phyloP scores from a whole-genome alignment of 2,329 filamentous ascomycete species.

The Talaromyces sp. region DNA sequence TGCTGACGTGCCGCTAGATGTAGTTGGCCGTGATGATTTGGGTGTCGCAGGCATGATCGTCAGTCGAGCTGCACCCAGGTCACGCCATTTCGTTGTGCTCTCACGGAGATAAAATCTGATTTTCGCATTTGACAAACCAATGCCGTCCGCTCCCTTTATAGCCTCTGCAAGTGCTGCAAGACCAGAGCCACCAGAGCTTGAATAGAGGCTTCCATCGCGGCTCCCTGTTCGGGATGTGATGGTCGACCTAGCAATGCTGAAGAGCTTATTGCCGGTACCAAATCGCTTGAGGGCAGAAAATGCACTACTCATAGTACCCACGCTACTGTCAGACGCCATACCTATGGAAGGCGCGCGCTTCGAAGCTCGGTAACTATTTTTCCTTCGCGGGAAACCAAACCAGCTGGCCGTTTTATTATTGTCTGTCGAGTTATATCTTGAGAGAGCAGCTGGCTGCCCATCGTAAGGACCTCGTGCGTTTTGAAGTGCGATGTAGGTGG shows the following conservation, averaged over 20 bases:
- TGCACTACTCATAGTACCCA: slow-evolving; percentile 71
- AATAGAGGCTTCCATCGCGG: slow-evolving; percentile 58
- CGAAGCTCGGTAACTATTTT: slow-evolving; percentile 55
- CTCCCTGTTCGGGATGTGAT: slow-evolving; percentile 55
- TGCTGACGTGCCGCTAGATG: slow-evolving; percentile 43
- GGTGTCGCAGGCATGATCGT: slow-evolving; percentile 65
- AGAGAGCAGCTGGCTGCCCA: slow-evolving; percentile 51
- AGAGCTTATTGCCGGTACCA: slow-evolving; percentile 65
- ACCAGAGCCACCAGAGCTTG: slow-evolving; percentile 47
- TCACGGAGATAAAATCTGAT: slow-evolving; percentile 82
- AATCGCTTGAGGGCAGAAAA: slow-evolving; percentile 75
- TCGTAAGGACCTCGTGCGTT: slow-evolving; percentile 60
- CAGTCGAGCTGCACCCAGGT: slow-evolving; percentile 78
- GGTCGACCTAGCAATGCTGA: slow-evolving; percentile 78
- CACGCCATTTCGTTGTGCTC: slow-evolving; percentile 75
- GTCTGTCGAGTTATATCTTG: slow-evolving; percentile 45
- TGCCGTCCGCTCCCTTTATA: slow-evolving; percentile 55
- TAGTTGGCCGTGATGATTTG: slow-evolving; percentile 26
- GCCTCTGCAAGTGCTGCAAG: slow-evolving; percentile 47
- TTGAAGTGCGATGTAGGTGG: slow-evolving; percentile 77
- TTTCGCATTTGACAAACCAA: slow-evolving; percentile 67
- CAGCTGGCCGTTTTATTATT: slow-evolving; percentile 36
- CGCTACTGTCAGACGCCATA: slow-evolving; percentile 67
- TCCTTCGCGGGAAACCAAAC: slow-evolving; percentile 49
- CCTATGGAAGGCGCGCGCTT: slow-evolving; percentile 53